These are phyloP conservation scores for Mycena sp. DNA, from an alignment of 1,284 basidiomycete species.

Conservation along the genomic window DNA sequence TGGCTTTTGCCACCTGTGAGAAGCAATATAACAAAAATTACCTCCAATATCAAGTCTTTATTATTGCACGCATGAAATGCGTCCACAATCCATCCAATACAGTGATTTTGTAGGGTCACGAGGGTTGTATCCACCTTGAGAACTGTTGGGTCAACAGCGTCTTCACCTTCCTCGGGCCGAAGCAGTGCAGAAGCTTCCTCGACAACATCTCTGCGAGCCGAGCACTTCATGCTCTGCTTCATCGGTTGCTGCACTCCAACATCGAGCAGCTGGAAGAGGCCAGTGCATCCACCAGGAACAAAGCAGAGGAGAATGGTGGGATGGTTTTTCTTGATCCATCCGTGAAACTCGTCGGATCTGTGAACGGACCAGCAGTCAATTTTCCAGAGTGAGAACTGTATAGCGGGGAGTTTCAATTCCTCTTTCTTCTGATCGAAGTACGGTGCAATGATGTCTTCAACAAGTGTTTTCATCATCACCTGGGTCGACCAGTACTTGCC, in stretches of 20 bases:
- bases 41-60: too few relatives aligned
- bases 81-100: constrained; percentile 21
- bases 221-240: too few relatives aligned
- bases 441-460: constrained; percentile 34
- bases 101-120: constrained; percentile 6
- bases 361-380: constrained; percentile 40
- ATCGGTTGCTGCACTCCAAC: too few relatives aligned
- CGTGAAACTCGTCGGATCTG: constrained; percentile 33
- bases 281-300: too few relatives aligned
- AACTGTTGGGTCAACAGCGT: not conserved
- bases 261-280: too few relatives aligned
- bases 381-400: constrained; percentile 31
- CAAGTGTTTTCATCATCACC: constrained; percentile 11
- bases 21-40: too few relatives aligned
- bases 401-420: constrained; percentile 12
- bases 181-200: constrained; percentile 35
- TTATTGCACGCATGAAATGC: constrained; percentile 12
- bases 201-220: constrained; percentile 21
- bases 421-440: constrained; percentile 28
- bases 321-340: too few relatives aligned
- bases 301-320: too few relatives aligned
- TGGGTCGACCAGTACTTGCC: constrained; percentile 16
- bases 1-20: too few relatives aligned
- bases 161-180: not conserved
- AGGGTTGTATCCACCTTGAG: constrained; percentile 4